Base-by-base conservation (phyloP, 2,329 filamentous ascomycete species). In the Cadophora gregata region DNA sequence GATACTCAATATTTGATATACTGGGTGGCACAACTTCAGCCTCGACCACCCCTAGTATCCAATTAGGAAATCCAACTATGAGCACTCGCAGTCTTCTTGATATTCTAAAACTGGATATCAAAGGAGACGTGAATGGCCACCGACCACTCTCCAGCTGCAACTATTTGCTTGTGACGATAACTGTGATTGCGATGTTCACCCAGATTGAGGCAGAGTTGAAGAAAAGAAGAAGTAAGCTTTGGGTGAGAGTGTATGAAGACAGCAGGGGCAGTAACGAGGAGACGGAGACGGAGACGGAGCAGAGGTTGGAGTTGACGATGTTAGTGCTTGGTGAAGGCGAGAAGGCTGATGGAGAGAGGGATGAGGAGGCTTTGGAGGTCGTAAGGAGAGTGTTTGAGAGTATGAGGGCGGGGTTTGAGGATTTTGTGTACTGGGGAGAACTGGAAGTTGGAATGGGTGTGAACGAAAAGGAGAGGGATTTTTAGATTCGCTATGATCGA, bases 391-490 rank as follows among this genome's bases (percentile, higher is more conserved):
- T 59, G 25, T 77, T 79, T 62, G 51, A 77, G 62, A 73, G 72
- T n/a, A 67, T 62, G 3, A 71, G 73, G 21, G 47, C 65, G 2
- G 74, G 71, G 2, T 75, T 76, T 51, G 70, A 75, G 73, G 63
- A 75, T 16, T 71, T 75, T 66, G 74, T 78, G n/a, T 79, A 78
- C 67, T 79, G 77, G 78, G 69, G 77, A 19, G 71, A 76, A 50
- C 64, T 77, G 27, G 61, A 66, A 14, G 48, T 61, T 31, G n/a
- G n/a, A n/a, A n/a, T n/a, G n/a, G n/a, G n/a, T n/a, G n/a, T n/a
- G n/a, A n/a, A n/a, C n/a, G n/a, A n/a, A n/a, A n/a, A n/a, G n/a
- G n/a, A n/a, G n/a, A n/a, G n/a, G n/a, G n/a, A n/a, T n/a, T n/a
- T n/a, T n/a, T n/a, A n/a, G n/a, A n/a, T n/a, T n/a, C n/a, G n/a